Percentiles rank a stretch among this genome's conserved stretches.
Conservation (phyloP, 192 early-diverging fungal genomes). For the Linnemannia elongata region DNA sequence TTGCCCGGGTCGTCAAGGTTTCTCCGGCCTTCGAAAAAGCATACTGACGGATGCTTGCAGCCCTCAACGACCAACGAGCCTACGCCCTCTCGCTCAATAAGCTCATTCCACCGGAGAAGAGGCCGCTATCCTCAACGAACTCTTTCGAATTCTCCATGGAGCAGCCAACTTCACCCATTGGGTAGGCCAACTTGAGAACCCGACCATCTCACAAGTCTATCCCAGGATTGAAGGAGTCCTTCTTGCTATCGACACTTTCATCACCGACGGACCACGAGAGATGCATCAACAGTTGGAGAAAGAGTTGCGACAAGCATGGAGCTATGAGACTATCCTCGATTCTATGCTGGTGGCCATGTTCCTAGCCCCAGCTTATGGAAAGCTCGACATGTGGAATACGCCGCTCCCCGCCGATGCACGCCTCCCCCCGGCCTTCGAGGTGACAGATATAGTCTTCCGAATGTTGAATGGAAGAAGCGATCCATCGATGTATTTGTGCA, state of each 20-base stretch:
- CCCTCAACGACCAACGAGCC: not conserved
- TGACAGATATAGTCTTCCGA: not conserved
- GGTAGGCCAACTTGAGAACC: too few relatives aligned
- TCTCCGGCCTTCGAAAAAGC: too few relatives aligned
- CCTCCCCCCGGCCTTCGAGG: not conserved
- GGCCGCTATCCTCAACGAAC: not conserved
- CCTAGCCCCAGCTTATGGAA: too few relatives aligned
- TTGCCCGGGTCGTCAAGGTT: too few relatives aligned
- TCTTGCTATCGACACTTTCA: not conserved
- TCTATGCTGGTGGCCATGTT: too few relatives aligned
- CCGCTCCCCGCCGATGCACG: not conserved
- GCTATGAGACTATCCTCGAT: too few relatives aligned
- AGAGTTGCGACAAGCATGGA: too few relatives aligned
- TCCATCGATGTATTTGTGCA: too few relatives aligned
- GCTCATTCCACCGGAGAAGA: not conserved
- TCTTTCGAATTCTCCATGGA: not conserved
- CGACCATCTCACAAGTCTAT: constrained; percentile 21
- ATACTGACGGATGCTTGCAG: constrained; percentile 3
- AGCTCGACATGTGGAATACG: too few relatives aligned
- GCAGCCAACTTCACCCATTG: constrained; percentile 8
- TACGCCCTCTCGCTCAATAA: not conserved
- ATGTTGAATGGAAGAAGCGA: too few relatives aligned
- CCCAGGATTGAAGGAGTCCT: not conserved
- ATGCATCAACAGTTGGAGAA: too few relatives aligned
- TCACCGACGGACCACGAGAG: not conserved